Base-by-base conservation (phyloP, 345 rosid genomes). In the Luvunga scandens region DNA sequence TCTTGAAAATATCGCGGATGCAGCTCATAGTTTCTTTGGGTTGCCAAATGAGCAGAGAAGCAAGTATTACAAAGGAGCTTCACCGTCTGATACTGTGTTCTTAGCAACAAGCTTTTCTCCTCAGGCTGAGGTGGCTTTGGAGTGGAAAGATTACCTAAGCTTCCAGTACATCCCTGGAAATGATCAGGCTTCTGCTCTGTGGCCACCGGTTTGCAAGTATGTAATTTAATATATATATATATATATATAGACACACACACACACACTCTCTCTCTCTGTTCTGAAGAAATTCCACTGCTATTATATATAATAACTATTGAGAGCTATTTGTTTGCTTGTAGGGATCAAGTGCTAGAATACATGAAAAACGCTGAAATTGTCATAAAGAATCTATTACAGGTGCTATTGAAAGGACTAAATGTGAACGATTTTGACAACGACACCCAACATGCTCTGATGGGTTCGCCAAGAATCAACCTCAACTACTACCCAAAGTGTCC, bases 121-220 rank as follows among this genome's bases (percentile, higher is more conserved):
- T 38, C 36, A 57, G 10, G 71, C 55, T 0, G 83, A 79, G 39
- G 22, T 57, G 16, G 85, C 39, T 72, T 71, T 76, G 0, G 81
- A 79, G 55, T 83, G 85, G 83, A 79, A 61, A 76, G 85, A 79
- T 79, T 71, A 19, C 57, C 53, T 83, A 30, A 76, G 57, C 55
- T 76, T 83, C 24, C 53, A 4, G 38, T 76, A 12, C 39, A 48
- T 38, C n/a, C n/a, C 76, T 5, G 78, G 62, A 9, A 69, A 71
- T 42, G 45, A 42, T 18, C 48, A 72, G 19, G 73, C 78, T n/a
- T 67, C 30, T 61, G 72, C 78, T 16, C 16, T 67, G 0, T 83
- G 82, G 85, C 83, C 85, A 28, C 72, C 83, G 19, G 76, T 38
- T 33, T 76, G 80, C 85, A 83, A 56, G 82, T 82, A 83, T 21